A percentile compares a stretch with the other conserved stretches of the same genome.
Conservation (phyloP, 129 eudicot species). For the Flaveria robusta region DNA sequence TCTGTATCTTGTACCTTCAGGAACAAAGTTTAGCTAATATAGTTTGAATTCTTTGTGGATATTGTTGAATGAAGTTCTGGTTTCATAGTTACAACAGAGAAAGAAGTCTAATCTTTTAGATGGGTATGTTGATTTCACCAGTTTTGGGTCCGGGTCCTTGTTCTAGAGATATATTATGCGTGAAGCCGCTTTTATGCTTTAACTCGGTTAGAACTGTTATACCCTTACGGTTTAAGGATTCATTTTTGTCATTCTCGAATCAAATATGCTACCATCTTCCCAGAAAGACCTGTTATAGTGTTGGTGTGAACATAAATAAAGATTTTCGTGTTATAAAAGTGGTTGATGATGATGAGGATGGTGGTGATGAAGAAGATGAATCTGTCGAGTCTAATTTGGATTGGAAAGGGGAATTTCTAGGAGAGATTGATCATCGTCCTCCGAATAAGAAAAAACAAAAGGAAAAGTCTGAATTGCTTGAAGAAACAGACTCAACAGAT, state of each 20-base stretch:
- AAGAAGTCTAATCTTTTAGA: too few relatives aligned
- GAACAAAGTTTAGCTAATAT: too few relatives aligned
- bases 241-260: conserved; percentile 15
- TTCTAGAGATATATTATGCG: conserved; percentile 20
- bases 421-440: conserved; percentile 51
- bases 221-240: conserved; percentile 15
- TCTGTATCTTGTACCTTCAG: too few relatives aligned
- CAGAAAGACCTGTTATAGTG: conserved; percentile 10
- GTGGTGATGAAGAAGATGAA: conserved; percentile 13
- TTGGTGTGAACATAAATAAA: conserved; percentile 30
- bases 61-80: too few relatives aligned
- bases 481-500: conserved; percentile 59
- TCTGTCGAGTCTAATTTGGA: conserved; percentile 26
- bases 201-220: conserved; percentile 11
- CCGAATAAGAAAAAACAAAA: conserved; percentile 52
- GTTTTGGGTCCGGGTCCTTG: conserved; percentile 14
- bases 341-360: conserved; percentile 46
- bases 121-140: conserved; percentile 16
- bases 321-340: conserved; percentile 42
- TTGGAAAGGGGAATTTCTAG: conserved; percentile 84
- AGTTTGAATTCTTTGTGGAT: too few relatives aligned
- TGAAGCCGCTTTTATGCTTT: conserved; percentile 24
- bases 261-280: conserved; percentile 13
- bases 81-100: too few relatives aligned
- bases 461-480: conserved; percentile 47